Conservation (phyloP, 345 rosid species). For the Excoecaria agallocha region DNA sequence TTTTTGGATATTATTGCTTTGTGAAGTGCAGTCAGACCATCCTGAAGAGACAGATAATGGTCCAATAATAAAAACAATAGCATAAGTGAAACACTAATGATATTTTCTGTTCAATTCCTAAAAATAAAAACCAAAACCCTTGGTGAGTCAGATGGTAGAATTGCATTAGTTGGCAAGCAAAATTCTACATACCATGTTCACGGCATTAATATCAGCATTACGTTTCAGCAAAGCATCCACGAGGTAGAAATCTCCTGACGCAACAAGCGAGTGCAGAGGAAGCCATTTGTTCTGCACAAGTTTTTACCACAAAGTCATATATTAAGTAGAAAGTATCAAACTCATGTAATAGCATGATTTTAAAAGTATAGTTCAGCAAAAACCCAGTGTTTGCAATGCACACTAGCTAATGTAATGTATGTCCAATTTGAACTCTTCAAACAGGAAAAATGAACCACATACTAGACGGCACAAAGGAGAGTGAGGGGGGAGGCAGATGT, state of each 20-base stretch:
- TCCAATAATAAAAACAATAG: constrained; percentile 14
- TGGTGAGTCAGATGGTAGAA: not conserved
- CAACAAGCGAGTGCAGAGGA: constrained; percentile 85
- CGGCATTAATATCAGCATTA: constrained; percentile 72
- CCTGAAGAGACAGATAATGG: constrained; percentile 38
- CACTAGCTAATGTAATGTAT: not conserved
- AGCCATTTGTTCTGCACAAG: constrained; percentile 52
- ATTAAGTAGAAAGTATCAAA: not conserved
- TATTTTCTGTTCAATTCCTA: not conserved
- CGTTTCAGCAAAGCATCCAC: constrained; percentile 71
- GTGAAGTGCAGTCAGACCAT: constrained; percentile 81
- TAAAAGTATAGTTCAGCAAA: not conserved
- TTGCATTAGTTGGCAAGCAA: not conserved
- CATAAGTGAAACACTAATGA: not conserved
- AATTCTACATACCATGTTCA: constrained; percentile 51
- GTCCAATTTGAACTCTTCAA: not conserved
- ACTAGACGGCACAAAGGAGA: not conserved
- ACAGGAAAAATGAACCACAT: not conserved
- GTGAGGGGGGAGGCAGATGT: too few species aligned
- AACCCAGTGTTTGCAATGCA: not conserved
- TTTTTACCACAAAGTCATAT: not conserved
- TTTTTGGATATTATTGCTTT: constrained; percentile 77
- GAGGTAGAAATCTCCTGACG: constrained; percentile 83
- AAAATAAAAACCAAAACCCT: not conserved
- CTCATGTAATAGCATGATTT: not conserved